A percentile compares a stretch with the other conserved stretches of the same genome.
These are phyloP conservation scores for Raffaelea albimanens DNA, from an alignment of 2,329 filamentous ascomycete genomes.

Conservation along the genomic window DNA sequence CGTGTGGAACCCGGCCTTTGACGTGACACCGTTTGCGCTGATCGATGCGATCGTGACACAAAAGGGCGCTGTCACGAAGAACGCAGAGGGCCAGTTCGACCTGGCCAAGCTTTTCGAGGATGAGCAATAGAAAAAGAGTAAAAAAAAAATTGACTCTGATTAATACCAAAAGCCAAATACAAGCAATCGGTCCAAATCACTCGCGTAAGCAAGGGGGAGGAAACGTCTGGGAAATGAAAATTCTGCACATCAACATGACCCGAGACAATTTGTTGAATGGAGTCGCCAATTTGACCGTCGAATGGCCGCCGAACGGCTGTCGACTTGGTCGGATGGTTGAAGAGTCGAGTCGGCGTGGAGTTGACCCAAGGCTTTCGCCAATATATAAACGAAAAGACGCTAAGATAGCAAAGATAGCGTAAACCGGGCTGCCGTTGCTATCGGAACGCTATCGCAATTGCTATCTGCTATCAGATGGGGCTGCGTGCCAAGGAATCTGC, in stretches of 20 bases:
- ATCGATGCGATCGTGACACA: slow-evolving; percentile 96
- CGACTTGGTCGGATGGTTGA: too few species aligned
- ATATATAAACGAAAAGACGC: neutral
- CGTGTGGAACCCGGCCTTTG: slow-evolving; percentile 96
- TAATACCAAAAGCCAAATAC: neutral
- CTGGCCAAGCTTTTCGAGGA: slow-evolving; percentile 22
- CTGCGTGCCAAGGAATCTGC: too few species aligned
- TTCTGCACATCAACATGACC: too few species aligned
- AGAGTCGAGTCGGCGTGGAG: too few species aligned
- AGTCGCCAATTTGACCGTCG: too few species aligned
- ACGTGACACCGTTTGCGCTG: slow-evolving; percentile 78
- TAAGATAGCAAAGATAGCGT: neutral
- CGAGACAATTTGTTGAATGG: too few species aligned
- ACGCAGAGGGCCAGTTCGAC: slow-evolving; percentile 58
- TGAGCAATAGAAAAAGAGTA: neutral
- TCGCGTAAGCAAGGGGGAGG: too few species aligned
- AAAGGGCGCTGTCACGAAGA: slow-evolving; percentile 76
- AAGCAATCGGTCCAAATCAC: too few species aligned
- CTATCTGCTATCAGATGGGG: too few species aligned
- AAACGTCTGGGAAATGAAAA: too few species aligned
- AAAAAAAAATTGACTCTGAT: neutral
- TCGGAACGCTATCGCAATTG: neutral
- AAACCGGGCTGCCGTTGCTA: neutral
- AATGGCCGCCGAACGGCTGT: too few species aligned
- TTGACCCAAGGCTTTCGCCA: too few species aligned